Base-by-base conservation (phyloP, 306 rosid genomes). In the Spatholobus suberectus region DNA sequence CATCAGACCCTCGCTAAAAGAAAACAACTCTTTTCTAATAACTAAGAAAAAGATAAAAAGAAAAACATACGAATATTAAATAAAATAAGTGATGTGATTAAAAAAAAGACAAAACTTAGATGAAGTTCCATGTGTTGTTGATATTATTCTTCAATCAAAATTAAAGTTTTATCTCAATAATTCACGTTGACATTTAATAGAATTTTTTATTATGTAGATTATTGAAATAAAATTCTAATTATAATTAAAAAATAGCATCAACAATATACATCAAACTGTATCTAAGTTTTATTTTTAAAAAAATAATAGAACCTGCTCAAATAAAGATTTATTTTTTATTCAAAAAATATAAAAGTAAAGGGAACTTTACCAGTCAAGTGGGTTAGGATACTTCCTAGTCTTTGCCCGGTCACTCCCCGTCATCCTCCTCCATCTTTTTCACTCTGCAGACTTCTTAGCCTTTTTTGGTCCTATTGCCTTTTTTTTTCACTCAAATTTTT, bases 311-410 rank as follows among this genome's bases (percentile, higher is more conserved):
- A 29, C 32, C 32, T 29, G 32, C 32, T 29, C 49, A 76, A 71
- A 65, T 38, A 35, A 7, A n/a, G 21, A 8, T 67, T 66, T 27
- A 43, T 26, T 38, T 24, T 10, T 8, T 15, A 18, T 21, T 17
- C 5, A 68, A 67, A 74, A 18, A 83, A 8, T 15, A 70, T 21
- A 34, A 52, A 75, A 70, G 47, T 49, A 24, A 61, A 70, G 21
- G 1, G 38, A 44, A 27, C 46, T 6, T n/a, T 54, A 70, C 66
- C 11, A 23, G 83, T 85, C 84, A 78, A 78, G 86, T 90, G 89
- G 78, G 71, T 75, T 75, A 78, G 85, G 85, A 73, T 84, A 69
- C 79, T 89, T 82, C 85, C 85, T 67, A 77, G 83, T 85, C 84
- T 84, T 88, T 90, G 81, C 84, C 68, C 52, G 20, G 75, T 80